Evolutionary conservation across 2,329 filamentous ascomycete genomes (phyloP).

Genomic region (Magnaporthales sp.): DNA sequence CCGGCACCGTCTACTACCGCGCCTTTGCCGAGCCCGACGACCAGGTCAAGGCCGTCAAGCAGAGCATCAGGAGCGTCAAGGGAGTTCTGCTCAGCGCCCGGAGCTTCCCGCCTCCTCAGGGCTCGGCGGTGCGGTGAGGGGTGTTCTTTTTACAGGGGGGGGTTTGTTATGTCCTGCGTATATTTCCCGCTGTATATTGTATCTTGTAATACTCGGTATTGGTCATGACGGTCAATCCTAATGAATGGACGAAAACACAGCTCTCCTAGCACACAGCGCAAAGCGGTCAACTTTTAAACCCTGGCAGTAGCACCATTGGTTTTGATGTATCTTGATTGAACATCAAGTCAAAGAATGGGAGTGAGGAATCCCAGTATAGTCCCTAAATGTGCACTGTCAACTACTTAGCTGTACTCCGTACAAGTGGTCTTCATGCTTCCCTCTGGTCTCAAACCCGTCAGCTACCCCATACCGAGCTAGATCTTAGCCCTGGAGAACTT

Average conservation of each 20-base stretch:
- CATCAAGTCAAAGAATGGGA: background rate
- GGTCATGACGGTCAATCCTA: background rate
- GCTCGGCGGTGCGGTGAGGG: background rate
- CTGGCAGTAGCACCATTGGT: background rate
- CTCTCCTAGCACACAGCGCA: background rate
- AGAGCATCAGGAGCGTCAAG: conserved; percentile 71
- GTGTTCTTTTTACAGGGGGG: background rate
- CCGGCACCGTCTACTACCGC: conserved; percentile 32
- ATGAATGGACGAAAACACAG: background rate
- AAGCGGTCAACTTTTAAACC: background rate
- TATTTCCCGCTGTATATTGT: background rate
- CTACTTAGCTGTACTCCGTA: no score
- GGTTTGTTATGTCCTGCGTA: background rate
- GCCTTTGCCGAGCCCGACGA: conserved; percentile 46
- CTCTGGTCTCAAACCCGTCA: background rate
- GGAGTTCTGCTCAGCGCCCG: conserved; percentile 67
- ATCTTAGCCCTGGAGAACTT: background rate
- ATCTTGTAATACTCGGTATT: background rate
- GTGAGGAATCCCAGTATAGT: background rate
- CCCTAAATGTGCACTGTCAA: background rate
- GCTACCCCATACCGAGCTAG: background rate
- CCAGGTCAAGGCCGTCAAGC: conserved; percentile 64
- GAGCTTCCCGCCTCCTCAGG: conserved; percentile 48
- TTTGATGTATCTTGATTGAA: background rate
- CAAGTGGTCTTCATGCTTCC: background rate